Evolutionary conservation across 305 asterid genomes (phyloP), one percentile per base, ranked within the genome.

Genomic region (Fraxinus angustifolia): DNA sequence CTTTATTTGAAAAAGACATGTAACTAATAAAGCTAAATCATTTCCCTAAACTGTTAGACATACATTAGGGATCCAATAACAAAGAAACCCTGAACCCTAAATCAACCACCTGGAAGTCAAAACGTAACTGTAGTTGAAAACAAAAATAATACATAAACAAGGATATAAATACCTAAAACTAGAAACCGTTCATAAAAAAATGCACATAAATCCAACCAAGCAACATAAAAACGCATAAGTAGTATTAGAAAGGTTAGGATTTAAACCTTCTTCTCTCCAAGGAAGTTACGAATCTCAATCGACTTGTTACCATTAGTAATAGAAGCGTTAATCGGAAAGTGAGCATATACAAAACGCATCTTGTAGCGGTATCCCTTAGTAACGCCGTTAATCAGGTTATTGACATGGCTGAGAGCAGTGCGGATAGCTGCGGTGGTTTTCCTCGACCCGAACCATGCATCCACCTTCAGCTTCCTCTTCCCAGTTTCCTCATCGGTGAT

Each of bases 271-370:
- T 90, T 91, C 85, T 90, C 92, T 38, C 93, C 95, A 50, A 91
- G 95, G 78, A 91, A 91, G 80, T 90, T 90, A 7, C 91, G 88
- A 88, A 91, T 91, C 91, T 90, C 95, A 80, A 91, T 91, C 3
- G 88, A 74, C 38, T 79, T 85, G 6, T 88, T 90, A 3, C 4
- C 74, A 36, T 80, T 73, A 12, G 86, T 80, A 42, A 91, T 91
- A n/a, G 92, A 88, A 1, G 93, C 95, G 12, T 90, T 91, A 65
- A 91, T 91, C 0, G 91, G 95, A 73, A 91, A 90, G 78, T 91
- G 94, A 67, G 94, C 94, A 50, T 91, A 91, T 0, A 91, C 94
- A 28, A 90, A 91, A 3, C 93, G 84, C 93, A 91, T 91, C 90
- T 91, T 90, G 88, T 91, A 91, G 71, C 94, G 87, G 85, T 86